Percentiles rank a stretch among this genome's conserved stretches.
These are phyloP conservation scores for Epichloe uncinata DNA, from an alignment of 2,329 filamentous ascomycete genomes.

Conservation along the genomic window DNA sequence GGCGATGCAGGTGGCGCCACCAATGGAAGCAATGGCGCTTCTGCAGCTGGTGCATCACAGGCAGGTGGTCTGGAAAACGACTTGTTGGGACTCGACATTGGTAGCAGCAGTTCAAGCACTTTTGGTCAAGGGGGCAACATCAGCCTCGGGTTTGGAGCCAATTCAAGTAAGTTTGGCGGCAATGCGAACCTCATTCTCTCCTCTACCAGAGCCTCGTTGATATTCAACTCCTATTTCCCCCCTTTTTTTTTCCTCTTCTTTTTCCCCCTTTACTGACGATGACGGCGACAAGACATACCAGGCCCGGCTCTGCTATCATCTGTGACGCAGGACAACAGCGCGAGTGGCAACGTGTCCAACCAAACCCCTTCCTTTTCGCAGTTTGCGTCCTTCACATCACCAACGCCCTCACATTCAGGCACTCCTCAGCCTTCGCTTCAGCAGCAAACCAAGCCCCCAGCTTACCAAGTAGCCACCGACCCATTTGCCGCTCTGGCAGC, in stretches of 20 bases:
- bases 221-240: background rate
- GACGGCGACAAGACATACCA: constrained; percentile 44
- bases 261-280: constrained; percentile 8
- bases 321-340: constrained; percentile 45
- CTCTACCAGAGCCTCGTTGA: too few relatives aligned
- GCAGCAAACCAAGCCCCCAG: constrained; percentile 31
- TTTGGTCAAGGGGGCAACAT: constrained; percentile 72
- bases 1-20: constrained; percentile 43
- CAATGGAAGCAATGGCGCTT: constrained; percentile 29
- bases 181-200: background rate
- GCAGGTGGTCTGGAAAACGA: constrained; percentile 73
- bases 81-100: constrained; percentile 74
- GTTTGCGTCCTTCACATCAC: constrained; percentile 42
- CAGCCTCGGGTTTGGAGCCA: constrained; percentile 63
- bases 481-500: constrained; percentile 38
- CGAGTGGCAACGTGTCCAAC: constrained; percentile 29
- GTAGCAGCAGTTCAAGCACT: constrained; percentile 38
- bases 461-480: constrained; percentile 29
- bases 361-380: constrained; percentile 37
- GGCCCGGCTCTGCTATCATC: constrained; percentile 53
- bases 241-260: background rate
- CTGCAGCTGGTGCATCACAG: constrained; percentile 28
- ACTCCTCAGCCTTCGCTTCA: constrained; percentile 38
- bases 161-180: constrained; percentile 40
- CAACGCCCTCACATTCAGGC: constrained; percentile 35